These are phyloP conservation scores for Beauveria bassiana DNA, from an alignment of 2,329 filamentous ascomycete genomes.

Conservation along the genomic window DNA sequence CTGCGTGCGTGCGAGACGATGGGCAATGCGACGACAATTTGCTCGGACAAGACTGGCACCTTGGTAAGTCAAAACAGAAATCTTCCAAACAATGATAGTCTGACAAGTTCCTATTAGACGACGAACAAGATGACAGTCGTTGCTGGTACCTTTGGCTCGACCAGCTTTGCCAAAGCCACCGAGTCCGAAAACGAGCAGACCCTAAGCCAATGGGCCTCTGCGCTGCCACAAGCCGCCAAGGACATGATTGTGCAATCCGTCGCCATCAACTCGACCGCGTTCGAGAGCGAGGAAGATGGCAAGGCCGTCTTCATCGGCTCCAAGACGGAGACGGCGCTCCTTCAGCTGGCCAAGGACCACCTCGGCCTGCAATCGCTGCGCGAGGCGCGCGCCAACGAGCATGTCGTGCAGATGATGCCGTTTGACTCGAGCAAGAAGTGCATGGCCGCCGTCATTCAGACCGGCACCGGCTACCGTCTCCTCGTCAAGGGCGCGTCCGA, in stretches of 20 bases:
- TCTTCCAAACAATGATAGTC: neutral
- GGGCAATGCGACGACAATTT: conserved; percentile 67
- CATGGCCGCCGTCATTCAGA: conserved; percentile 47
- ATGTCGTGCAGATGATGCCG: conserved; percentile 42
- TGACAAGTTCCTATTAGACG: conserved; percentile 15
- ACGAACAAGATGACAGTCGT: conserved; percentile 72
- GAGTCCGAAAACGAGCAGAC: conserved; percentile 19
- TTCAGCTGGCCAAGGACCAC: conserved; percentile 41
- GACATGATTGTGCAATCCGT: conserved; percentile 34
- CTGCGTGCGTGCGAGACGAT: conserved; percentile 64
- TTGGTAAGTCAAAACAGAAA: conserved; percentile 13
- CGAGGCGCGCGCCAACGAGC: conserved; percentile 37
- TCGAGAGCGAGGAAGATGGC: conserved; percentile 42
- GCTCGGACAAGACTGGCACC: conserved; percentile 52
- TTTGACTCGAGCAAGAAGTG: conserved; percentile 49
- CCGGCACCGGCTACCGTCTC: conserved; percentile 37
- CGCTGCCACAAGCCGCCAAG: conserved; percentile 20
- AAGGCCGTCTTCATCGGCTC: conserved; percentile 42
- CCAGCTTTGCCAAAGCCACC: conserved; percentile 24
- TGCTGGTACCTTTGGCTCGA: conserved; percentile 53
- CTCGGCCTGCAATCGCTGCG: conserved; percentile 40
- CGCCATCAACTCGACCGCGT: conserved; percentile 51
- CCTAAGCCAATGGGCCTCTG: conserved; percentile 14
- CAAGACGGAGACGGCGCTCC: conserved; percentile 49
- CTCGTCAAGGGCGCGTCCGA: conserved; percentile 51